These are phyloP conservation scores for Sungouiozyma intestinalis DNA, from an alignment of 805 yeast species.

Conservation along the genomic window DNA sequence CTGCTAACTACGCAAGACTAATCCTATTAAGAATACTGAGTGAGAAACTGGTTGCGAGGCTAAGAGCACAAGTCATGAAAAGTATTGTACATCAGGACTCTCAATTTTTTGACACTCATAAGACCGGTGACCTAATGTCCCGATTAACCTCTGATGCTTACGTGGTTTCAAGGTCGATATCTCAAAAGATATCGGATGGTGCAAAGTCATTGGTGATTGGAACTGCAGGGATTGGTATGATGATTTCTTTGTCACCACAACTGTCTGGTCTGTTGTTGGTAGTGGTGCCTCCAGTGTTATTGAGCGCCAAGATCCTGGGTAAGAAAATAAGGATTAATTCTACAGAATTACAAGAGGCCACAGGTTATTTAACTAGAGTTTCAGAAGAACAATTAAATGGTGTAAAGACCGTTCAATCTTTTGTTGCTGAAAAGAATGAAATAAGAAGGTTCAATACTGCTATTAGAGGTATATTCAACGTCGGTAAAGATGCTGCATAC, in stretches of 20 bases:
- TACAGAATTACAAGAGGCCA: conserved; percentile 68
- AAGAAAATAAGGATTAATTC: conserved; percentile 67
- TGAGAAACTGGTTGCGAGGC: conserved; percentile 74
- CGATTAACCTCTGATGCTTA: conserved; percentile 84
- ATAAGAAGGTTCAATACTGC: conserved; percentile 66
- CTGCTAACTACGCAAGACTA: conserved; percentile 65
- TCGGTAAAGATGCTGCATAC: conserved; percentile 72
- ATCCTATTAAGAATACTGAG: conserved; percentile 49
- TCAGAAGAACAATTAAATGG: conserved; percentile 89
- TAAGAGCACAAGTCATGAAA: conserved; percentile 67
- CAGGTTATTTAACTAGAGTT: conserved; percentile 80
- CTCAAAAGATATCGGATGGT: conserved; percentile 90
- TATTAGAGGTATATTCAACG: conserved; percentile 50
- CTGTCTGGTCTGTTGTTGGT: conserved; percentile 70
- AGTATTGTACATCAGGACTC: conserved; percentile 81
- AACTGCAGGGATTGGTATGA: conserved; percentile 77
- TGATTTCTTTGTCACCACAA: conserved; percentile 76
- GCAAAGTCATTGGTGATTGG: conserved; percentile 75
- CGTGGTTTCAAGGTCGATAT: conserved; percentile 76
- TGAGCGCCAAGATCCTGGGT: conserved; percentile 77
- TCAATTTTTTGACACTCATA: conserved; percentile 85
- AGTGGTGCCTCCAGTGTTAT: conserved; percentile 69
- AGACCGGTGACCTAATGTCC: conserved; percentile 89
- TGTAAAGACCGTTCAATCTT: conserved; percentile 80
- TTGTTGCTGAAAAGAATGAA: conserved; percentile 79